A percentile compares a stretch with the other conserved stretches of the same genome.
These are phyloP conservation scores for Rhizoctonia solani DNA, from an alignment of 1,284 basidiomycete species.

Conservation along the genomic window DNA sequence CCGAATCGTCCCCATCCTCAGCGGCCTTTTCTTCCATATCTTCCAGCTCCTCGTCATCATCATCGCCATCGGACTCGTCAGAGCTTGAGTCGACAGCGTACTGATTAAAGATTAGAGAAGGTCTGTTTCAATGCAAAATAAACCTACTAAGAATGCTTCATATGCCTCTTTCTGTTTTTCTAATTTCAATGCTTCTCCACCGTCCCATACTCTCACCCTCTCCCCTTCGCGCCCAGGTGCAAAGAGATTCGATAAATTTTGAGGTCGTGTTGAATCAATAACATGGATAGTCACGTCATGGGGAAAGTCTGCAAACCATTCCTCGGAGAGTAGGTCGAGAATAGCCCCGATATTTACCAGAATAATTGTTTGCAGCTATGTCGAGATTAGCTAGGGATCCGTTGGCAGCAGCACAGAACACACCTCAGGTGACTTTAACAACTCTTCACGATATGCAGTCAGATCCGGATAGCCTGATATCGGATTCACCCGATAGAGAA, in stretches of 20 bases:
- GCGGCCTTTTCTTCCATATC: constrained; percentile 51
- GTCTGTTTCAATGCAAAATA: background rate
- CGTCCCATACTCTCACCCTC: constrained; percentile 85
- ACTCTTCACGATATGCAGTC: constrained; percentile 66
- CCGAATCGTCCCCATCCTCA: constrained; percentile 46
- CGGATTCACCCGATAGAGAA: constrained; percentile 90
- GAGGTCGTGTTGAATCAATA: constrained; percentile 91
- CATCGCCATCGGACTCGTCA: constrained; percentile 54
- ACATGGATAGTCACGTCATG: constrained; percentile 76
- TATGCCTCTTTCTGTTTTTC: constrained; percentile 70
- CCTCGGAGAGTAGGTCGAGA: constrained; percentile 73
- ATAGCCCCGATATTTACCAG: constrained; percentile 92
- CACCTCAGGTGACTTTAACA: constrained; percentile 72
- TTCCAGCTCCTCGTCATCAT: constrained; percentile 47
- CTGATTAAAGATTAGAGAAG: constrained; percentile 47
- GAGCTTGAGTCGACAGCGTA: constrained; percentile 74
- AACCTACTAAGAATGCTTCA: constrained; percentile 75
- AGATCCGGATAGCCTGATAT: constrained; percentile 84
- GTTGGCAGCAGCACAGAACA: constrained; percentile 49
- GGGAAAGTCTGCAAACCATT: constrained; percentile 75
- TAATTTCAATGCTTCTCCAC: constrained; percentile 73
- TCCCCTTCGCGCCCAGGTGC: constrained; percentile 70
- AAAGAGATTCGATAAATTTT: constrained; percentile 89
- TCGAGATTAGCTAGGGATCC: constrained; percentile 18
- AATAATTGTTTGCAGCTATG: constrained; percentile 88